These are phyloP conservation scores for Closterium sp. DNA, from an alignment of 139 green algal genomes.

Conservation along the genomic window DNA sequence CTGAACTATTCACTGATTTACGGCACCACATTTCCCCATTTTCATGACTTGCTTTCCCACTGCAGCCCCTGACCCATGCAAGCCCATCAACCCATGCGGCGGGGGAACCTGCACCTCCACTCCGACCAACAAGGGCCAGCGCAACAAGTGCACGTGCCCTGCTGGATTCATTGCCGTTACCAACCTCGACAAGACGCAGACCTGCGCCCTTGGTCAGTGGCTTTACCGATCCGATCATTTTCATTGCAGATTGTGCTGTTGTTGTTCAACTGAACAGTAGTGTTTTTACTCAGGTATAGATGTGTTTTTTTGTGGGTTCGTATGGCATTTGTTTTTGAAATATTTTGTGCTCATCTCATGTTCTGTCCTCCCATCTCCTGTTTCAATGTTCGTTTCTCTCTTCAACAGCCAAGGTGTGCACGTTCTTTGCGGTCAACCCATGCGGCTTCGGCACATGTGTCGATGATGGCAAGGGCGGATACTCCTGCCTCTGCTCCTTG, in stretches of 20 bases:
- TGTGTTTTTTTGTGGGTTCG: too few species aligned
- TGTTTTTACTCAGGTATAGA: too few species aligned
- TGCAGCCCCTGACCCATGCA: neutral
- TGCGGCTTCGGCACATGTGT: constrained; percentile 12
- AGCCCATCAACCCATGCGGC: neutral
- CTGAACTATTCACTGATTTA: too few species aligned
- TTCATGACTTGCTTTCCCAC: neutral
- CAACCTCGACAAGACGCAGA: constrained; percentile 1
- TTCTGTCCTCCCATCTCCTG: neutral
- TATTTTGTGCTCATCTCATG: too few species aligned
- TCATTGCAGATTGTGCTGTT: neutral
- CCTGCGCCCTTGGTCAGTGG: neutral
- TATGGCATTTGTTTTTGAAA: too few species aligned
- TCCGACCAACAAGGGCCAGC: neutral
- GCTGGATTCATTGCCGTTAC: neutral
- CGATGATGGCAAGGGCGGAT: neutral
- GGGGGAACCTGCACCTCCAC: neutral
- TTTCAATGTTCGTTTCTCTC: neutral
- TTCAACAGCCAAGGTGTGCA: neutral
- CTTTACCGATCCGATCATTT: neutral
- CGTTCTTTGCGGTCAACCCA: constrained; percentile 2
- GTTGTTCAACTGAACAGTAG: neutral
- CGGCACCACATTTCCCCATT: too few species aligned
- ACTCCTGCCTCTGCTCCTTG: constrained; percentile 17
- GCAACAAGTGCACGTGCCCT: neutral